Conservation (phyloP, 148 eudicot genomes). For the Fagopyrum esculentum region DNA sequence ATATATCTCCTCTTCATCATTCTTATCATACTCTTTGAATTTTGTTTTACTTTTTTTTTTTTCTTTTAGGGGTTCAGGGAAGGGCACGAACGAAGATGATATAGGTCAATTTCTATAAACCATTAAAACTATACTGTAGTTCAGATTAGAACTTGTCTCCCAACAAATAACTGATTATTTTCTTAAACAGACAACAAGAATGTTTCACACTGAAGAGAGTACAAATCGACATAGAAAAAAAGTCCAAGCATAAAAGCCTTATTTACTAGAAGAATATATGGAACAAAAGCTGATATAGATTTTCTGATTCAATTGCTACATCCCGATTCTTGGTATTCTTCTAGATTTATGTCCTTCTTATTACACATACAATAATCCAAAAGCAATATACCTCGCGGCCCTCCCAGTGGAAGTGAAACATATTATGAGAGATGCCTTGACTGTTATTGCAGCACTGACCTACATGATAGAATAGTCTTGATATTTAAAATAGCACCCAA, state of each 20-base stretch:
- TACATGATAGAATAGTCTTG: slow-evolving; percentile 17
- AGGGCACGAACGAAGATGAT: background rate
- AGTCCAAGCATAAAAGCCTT: background rate
- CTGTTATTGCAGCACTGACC: slow-evolving; percentile 94
- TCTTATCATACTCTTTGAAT: background rate
- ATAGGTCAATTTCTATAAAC: background rate
- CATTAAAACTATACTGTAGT: background rate
- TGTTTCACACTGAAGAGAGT: background rate
- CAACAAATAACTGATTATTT: background rate
- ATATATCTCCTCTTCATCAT: background rate
- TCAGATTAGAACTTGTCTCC: background rate
- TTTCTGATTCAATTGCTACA: background rate
- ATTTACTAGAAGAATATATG: background rate
- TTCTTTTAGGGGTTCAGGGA: background rate
- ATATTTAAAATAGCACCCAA: background rate
- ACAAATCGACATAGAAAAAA: background rate
- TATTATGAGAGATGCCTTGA: slow-evolving; percentile 93
- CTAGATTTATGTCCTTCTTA: background rate
- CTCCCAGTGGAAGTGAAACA: slow-evolving; percentile 97
- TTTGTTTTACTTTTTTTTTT: background rate
- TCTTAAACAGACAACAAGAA: background rate
- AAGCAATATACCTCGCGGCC: slow-evolving; percentile 72
- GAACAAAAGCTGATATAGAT: background rate
- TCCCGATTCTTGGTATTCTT: background rate
- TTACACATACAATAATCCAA: background rate